A percentile compares a stretch with the other conserved stretches of the same genome.
These are phyloP conservation scores for Xylaria arbuscula DNA, from an alignment of 2,329 filamentous ascomycete species.

Conservation along the genomic window DNA sequence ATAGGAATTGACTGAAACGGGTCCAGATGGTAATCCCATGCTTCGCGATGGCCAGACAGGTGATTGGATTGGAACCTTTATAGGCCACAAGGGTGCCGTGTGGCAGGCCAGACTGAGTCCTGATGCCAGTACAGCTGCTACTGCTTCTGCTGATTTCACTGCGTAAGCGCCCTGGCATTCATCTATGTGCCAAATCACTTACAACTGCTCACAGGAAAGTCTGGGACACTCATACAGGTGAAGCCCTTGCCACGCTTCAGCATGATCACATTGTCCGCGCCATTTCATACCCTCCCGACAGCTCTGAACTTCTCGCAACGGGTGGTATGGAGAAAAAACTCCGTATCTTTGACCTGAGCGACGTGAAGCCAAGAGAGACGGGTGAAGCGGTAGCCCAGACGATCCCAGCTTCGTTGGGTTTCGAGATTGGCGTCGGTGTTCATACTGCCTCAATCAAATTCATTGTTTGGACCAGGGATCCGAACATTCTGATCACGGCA, in stretches of 20 bases:
- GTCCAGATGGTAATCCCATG: conserved; percentile 94
- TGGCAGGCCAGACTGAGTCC: conserved; percentile 94
- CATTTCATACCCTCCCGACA: conserved; percentile 86
- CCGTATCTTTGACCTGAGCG: conserved; percentile 87
- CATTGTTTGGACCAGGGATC: conserved; percentile 91
- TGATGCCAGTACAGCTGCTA: conserved; percentile 88
- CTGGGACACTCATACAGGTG: conserved; percentile 96
- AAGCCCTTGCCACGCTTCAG: conserved; percentile 85
- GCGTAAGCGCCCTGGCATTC: conserved; percentile 67
- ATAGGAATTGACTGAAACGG: conserved; percentile 12
- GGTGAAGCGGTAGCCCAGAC: conserved; percentile 55
- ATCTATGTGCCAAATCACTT: conserved; percentile 4
- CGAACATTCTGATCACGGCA: conserved; percentile 89
- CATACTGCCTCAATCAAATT: conserved; percentile 94
- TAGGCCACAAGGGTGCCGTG: conserved; percentile 97
- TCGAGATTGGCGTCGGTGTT: conserved; percentile 87
- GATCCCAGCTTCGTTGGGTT: conserved; percentile 71
- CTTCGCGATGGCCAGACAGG: conserved; percentile 95
- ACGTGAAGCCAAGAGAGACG: conserved; percentile 58
- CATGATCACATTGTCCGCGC: conserved; percentile 96
- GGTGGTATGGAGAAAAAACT: conserved; percentile 97
- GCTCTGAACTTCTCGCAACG: conserved; percentile 86
- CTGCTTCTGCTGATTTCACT: conserved; percentile 95
- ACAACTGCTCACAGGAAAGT: conserved; percentile 73
- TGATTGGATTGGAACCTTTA: conserved; percentile 97